phyloP scores from a whole-genome alignment of 106 monocot species.

The Phalaenopsis equestris region DNA sequence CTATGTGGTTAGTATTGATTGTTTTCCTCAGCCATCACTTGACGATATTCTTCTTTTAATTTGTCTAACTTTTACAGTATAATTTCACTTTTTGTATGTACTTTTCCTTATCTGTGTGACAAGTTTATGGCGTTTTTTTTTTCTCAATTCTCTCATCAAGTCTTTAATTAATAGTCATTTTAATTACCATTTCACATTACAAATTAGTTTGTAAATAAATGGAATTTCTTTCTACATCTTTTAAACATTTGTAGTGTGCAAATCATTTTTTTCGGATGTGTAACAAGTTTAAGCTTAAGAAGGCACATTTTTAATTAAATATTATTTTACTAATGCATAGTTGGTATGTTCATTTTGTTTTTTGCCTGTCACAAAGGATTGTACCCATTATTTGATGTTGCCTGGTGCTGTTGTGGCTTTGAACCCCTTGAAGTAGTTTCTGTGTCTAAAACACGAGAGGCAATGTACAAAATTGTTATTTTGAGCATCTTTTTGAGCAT shows the following conservation, averaged over 20 bases:
- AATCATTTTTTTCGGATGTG: neutral
- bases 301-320: neutral
- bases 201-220: neutral
- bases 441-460: neutral
- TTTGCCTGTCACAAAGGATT: too few species aligned
- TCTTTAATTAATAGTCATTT: neutral
- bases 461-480: neutral
- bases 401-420: too few species aligned
- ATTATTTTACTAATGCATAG: neutral
- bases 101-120: neutral
- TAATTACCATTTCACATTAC: neutral
- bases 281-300: neutral
- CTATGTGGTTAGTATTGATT: constrained; percentile 55
- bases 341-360: neutral
- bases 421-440: neutral
- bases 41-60: neutral
- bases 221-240: neutral
- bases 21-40: neutral
- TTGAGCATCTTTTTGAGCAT: neutral
- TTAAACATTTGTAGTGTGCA: neutral
- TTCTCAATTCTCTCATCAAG: too few species aligned
- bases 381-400: too few species aligned
- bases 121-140: neutral
- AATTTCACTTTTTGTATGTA: neutral
- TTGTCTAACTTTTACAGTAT: neutral